Percentiles rank a stretch among this genome's conserved stretches.
phyloP scores from a whole-genome alignment of 208 protist species.

The Wallacemonas sp. region DNA sequence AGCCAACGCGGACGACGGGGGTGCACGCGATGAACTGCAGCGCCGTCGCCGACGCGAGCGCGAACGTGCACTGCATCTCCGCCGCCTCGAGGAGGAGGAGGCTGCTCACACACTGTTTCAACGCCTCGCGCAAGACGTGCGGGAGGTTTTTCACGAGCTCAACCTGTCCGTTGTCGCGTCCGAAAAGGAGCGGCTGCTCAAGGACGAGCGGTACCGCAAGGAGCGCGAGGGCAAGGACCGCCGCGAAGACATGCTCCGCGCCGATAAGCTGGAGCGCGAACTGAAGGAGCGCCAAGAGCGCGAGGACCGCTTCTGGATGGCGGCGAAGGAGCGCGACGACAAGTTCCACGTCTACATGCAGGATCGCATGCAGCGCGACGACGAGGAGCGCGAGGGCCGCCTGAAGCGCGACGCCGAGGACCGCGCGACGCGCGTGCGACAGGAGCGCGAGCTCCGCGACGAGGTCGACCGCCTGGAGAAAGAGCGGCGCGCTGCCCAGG shows the following conservation, averaged over 20 bases:
- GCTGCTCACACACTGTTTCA: constrained; percentile 81
- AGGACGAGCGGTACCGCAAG: constrained; percentile 89
- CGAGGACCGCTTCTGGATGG: constrained; percentile 74
- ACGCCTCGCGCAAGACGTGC: constrained; percentile 86
- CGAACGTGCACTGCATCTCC: constrained; percentile 64
- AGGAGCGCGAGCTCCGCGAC: constrained; percentile 69
- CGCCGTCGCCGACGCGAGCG: constrained; percentile 71
- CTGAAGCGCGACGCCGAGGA: constrained; percentile 83
- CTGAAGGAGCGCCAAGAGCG: constrained; percentile 71
- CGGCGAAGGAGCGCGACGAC: constrained; percentile 68
- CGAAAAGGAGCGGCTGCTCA: constrained; percentile 90
- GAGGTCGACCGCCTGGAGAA: constrained; percentile 70
- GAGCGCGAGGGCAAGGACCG: constrained; percentile 80
- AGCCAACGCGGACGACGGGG: background rate
- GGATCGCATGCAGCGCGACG: constrained; percentile 55
- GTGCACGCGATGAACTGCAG: constrained; percentile 39
- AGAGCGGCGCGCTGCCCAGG: constrained; percentile 63
- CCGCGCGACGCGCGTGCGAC: constrained; percentile 54
- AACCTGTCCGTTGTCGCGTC: constrained; percentile 89
- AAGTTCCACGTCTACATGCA: constrained; percentile 59
- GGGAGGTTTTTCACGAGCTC: constrained; percentile 91
- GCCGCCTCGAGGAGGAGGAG: constrained; percentile 80
- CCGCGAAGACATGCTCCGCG: constrained; percentile 63
- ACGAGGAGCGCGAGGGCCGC: constrained; percentile 81
- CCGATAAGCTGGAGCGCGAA: constrained; percentile 70